Percentiles rank a stretch among this genome's conserved stretches.
These are phyloP conservation scores for Limnomonas spitsbergensis DNA, from an alignment of 139 green algal genomes.

Conservation along the genomic window DNA sequence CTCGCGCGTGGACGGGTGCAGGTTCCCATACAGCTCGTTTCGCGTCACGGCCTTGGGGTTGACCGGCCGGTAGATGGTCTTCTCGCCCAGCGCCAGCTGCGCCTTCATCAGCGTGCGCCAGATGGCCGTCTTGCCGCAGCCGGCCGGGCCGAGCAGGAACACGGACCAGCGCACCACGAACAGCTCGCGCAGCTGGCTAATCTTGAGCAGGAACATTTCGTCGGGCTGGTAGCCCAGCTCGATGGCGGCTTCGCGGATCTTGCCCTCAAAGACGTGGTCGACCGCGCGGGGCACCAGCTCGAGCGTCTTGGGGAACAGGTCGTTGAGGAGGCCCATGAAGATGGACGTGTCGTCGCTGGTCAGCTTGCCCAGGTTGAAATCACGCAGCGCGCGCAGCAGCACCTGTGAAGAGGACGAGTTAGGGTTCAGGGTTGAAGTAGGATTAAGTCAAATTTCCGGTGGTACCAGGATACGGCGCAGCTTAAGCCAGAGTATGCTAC, in stretches of 20 bases:
- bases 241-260: constrained; percentile 65
- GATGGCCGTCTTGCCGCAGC: constrained; percentile 88
- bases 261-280: constrained; percentile 74
- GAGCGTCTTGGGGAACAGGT: constrained; percentile 87
- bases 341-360: constrained; percentile 83
- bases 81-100: constrained; percentile 10
- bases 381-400: constrained; percentile 82
- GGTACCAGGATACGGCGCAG: no score
- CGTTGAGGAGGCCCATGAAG: constrained; percentile 89
- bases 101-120: constrained; percentile 85
- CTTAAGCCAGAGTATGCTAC: no score
- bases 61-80: constrained; percentile 52
- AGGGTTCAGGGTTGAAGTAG: neutral
- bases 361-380: constrained; percentile 96
- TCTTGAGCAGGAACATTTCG: constrained; percentile 85
- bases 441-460: neutral
- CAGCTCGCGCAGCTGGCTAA: constrained; percentile 78
- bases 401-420: constrained; percentile 38
- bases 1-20: constrained; percentile 66
- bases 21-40: constrained; percentile 88
- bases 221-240: constrained; percentile 86
- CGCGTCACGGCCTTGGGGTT: constrained; percentile 89
- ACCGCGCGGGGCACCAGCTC: constrained; percentile 76
- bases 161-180: constrained; percentile 89
- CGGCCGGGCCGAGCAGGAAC: constrained; percentile 86